Percentiles rank a stretch among this genome's conserved stretches.
Conservation (phyloP, 2,329 filamentous ascomycete genomes). For the Nothopassalora personata region DNA sequence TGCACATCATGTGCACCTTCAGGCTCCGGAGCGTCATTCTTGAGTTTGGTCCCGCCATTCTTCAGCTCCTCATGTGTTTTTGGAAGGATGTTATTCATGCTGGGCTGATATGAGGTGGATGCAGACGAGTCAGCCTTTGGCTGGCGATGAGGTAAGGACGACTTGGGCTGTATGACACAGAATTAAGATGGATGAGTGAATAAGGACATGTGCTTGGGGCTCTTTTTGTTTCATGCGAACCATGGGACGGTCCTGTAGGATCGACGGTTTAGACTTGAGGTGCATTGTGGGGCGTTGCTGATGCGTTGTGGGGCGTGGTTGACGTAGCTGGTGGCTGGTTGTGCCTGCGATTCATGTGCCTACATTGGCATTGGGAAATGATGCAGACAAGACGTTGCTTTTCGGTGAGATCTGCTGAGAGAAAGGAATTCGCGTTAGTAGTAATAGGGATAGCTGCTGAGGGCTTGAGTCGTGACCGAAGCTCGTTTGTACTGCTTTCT, state of each 20-base stretch:
- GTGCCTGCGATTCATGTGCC: background rate
- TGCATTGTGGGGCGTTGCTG: background rate
- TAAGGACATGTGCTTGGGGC: background rate
- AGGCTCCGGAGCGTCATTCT: background rate
- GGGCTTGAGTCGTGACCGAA: background rate
- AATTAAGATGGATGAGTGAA: background rate
- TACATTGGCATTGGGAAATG: background rate
- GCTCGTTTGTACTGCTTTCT: background rate
- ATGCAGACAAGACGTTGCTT: background rate
- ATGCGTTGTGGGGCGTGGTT: background rate
- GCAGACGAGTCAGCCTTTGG: background rate
- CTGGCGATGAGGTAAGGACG: background rate
- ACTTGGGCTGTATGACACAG: background rate
- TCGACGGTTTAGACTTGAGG: background rate
- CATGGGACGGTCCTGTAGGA: background rate
- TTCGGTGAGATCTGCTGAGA: background rate
- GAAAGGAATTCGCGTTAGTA: background rate
- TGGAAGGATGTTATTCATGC: background rate
- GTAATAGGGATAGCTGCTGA: background rate
- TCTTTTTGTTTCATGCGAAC: background rate
- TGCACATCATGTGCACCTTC: background rate
- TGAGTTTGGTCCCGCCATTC: background rate
- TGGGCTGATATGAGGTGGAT: background rate
- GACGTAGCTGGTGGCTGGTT: slow-evolving; percentile 1
- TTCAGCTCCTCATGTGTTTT: background rate